A percentile compares a stretch with the other conserved stretches of the same genome.
Evolutionary conservation across 2,329 filamentous ascomycete species (phyloP).

Genomic region (Alternaria sp.): DNA sequence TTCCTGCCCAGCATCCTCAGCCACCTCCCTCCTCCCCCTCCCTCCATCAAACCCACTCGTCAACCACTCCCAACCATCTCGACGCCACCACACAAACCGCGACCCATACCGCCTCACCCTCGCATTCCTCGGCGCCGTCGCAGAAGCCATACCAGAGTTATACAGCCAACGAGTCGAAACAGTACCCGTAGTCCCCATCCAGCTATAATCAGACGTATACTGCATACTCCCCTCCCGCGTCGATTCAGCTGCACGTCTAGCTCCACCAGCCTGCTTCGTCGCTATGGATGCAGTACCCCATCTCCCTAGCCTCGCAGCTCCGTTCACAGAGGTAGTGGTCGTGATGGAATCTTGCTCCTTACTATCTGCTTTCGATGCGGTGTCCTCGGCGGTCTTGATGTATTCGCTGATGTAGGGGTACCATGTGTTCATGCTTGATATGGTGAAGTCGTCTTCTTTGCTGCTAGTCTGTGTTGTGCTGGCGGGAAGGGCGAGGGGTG

Average conservation of each 20-base stretch:
- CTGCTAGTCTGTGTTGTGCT: neutral
- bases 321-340: neutral
- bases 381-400: neutral
- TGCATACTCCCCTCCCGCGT: neutral
- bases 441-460: neutral
- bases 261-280: too few species aligned
- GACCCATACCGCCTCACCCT: neutral
- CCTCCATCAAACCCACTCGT: neutral
- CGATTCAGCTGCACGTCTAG: neutral
- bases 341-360: neutral
- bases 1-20: neutral
- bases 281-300: neutral
- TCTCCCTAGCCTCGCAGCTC: neutral
- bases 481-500: neutral
- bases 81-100: neutral
- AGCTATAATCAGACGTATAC: neutral
- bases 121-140: neutral
- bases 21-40: neutral
- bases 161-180: neutral
- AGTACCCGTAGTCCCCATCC: neutral
- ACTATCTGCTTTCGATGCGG: neutral
- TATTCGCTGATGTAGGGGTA: constrained; percentile 5
- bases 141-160: fast-evolving
- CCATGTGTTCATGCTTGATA: constrained; percentile 4
- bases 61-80: neutral